These are phyloP conservation scores for Anacardium occidentale DNA, from an alignment of 345 rosid genomes.

Conservation along the genomic window DNA sequence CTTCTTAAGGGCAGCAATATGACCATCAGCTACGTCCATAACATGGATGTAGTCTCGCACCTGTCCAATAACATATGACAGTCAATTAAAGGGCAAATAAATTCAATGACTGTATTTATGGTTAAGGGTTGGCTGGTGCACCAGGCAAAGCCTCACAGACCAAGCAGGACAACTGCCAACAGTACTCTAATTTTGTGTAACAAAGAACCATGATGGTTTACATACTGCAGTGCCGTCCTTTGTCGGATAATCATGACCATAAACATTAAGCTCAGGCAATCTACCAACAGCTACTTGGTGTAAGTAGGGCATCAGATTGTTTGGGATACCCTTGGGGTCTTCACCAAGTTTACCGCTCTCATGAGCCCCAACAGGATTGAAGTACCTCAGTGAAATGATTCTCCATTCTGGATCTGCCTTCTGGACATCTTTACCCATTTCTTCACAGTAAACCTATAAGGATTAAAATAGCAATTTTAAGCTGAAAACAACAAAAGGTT, in stretches of 20 bases:
- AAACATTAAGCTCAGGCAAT: conserved; percentile 88
- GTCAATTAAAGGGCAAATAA: background rate
- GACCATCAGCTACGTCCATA: conserved; percentile 96
- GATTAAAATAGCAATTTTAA: background rate
- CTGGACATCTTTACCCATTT: conserved; percentile 84
- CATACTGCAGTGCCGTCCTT: conserved; percentile 89
- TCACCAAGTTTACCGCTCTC: conserved; percentile 94
- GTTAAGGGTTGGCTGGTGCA: no score
- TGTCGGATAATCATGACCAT: conserved; percentile 89
- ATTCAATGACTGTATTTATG: background rate
- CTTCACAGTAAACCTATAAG: conserved; percentile 81
- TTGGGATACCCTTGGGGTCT: conserved; percentile 95
- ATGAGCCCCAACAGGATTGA: conserved; percentile 95
- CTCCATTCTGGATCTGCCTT: conserved; percentile 84
- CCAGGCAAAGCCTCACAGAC: no score
- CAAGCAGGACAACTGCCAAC: no score
- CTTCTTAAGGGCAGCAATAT: conserved; percentile 78
- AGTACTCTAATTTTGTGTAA: no score
- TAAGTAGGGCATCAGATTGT: conserved; percentile 92
- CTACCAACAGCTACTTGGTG: conserved; percentile 97
- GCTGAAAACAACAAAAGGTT: background rate
- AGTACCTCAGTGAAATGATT: conserved; percentile 83
- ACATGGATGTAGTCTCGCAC: conserved; percentile 92
- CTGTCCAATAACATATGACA: conserved; percentile 33
- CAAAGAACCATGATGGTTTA: background rate